phyloP scores from a whole-genome alignment of 192 early-diverging fungal species.

The Coemansia sp. region DNA sequence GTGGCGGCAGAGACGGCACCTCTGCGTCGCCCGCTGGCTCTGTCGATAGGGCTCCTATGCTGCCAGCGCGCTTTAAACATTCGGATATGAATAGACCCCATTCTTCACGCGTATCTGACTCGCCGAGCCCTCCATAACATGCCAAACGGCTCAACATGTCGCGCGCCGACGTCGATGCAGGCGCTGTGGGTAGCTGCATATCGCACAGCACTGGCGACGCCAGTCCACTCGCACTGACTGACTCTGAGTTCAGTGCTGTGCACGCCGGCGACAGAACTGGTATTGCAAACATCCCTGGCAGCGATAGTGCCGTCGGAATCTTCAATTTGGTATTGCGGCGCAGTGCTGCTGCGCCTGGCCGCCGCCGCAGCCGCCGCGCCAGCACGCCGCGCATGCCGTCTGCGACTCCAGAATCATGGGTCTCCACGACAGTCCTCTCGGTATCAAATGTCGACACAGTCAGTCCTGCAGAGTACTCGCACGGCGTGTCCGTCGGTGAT shows the following conservation, averaged over 20 bases:
- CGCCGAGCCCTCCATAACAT: conserved; percentile 7
- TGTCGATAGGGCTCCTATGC: neutral
- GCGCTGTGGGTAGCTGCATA: conserved; percentile 11
- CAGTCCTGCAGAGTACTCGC: conserved; percentile 1
- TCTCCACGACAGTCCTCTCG: neutral
- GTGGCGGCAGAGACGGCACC: conserved; percentile 23
- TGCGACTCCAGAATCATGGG: neutral
- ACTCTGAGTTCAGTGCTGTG: conserved; percentile 27
- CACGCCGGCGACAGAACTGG: conserved; percentile 34
- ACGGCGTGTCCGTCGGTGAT: neutral
- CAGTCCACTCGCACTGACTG: conserved; percentile 25
- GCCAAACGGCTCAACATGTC: conserved; percentile 50
- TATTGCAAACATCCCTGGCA: conserved; percentile 19
- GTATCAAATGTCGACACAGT: neutral
- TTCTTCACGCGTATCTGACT: conserved; percentile 23
- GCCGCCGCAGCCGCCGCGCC: conserved; percentile 1
- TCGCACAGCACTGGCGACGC: conserved; percentile 20
- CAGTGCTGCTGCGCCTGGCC: conserved; percentile 11
- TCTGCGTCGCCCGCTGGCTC: conserved; percentile 5
- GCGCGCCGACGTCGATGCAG: conserved; percentile 25
- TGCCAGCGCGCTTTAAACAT: conserved; percentile 14
- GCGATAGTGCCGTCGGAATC: conserved; percentile 17
- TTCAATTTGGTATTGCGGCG: conserved; percentile 24
- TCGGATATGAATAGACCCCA: conserved; percentile 32
- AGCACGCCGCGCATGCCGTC: neutral